Base-by-base conservation (phyloP, 768 basidiomycete genomes). In the Mrakia frigida region DNA sequence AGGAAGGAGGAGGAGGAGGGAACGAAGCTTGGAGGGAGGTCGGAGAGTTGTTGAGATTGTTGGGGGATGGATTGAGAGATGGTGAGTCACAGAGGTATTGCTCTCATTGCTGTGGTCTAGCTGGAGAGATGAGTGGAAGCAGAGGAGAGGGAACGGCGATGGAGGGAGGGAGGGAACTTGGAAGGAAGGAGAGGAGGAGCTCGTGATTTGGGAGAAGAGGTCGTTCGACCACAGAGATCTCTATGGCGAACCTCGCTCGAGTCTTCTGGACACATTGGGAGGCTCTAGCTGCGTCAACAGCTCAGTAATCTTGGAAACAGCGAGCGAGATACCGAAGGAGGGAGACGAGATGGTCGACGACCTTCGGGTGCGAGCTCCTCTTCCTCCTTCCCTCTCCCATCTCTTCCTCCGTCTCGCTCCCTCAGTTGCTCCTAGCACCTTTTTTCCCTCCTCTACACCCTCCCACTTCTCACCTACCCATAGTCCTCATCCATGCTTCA, bases 1-100 rank as follows among this genome's bases (percentile, higher is more conserved):
- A n/a, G 2, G 7, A 14, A 28, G 56, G 56, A 56, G 56, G 56
- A 56, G 56, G 25, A 6, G 56, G 56, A 25, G 25, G 28, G 25
- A 56, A 41, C 52, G 76, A 77, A n/a, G 76, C 41, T 11, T 77
- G 76, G 76, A n/a, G 46, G 18, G 70, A 77, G 71, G 60, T 73
- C 14, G 18, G 35, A 0, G 63, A 71, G 7, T 33, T 77, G 60
- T n/a, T 56, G 18, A 71, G 50, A 13, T 13, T 56, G 28, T 9
- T 77, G 6, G 76, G 70, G 14, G 70, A 77, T 56, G 70, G 76
- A 13, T 70, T 77, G 33, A 59, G 76, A 28, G 71, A 77, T 11
- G 76, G 76, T 77, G 31, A 63, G 76, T 37, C 50, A 21, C 10
- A 46, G 33, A 0, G n/a, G 43, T 28, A 28, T 35, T 28, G 25